phyloP scores from a whole-genome alignment of 2,329 filamentous ascomycete genomes.

The Parastagonospora nodorum region DNA sequence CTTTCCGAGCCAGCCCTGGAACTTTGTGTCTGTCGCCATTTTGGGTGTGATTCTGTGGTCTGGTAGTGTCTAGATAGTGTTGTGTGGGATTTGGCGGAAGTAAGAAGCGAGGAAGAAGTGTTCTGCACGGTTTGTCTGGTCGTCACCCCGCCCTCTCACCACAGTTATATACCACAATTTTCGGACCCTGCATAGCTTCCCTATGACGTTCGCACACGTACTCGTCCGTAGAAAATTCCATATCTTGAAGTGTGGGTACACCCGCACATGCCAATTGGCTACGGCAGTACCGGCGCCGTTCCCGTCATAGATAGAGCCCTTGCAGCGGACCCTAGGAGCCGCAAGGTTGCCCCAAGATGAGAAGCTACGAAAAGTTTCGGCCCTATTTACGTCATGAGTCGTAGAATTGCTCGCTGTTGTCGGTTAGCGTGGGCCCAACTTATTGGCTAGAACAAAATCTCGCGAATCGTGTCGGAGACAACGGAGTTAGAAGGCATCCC shows the following conservation, averaged over 20 bases:
- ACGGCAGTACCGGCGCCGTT: not conserved
- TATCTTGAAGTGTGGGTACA: not conserved
- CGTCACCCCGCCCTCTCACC: not conserved
- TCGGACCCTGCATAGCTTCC: not conserved
- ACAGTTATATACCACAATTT: not conserved
- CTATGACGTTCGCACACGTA: constrained; percentile 1
- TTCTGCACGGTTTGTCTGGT: not conserved
- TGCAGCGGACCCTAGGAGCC: not conserved
- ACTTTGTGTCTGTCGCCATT: constrained; percentile 37
- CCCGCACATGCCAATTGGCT: constrained; percentile 1
- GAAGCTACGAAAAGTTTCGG: constrained; percentile 9
- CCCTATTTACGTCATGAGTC: not conserved
- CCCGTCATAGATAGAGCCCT: not conserved
- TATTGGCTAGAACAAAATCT: not conserved
- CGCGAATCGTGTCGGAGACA: not conserved
- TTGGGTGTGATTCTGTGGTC: not conserved
- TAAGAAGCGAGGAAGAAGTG: too few relatives aligned
- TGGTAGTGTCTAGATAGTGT: not conserved
- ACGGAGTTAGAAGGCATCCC: not conserved
- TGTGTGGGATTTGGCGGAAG: not conserved
- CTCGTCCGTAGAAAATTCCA: not conserved
- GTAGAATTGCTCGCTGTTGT: not conserved
- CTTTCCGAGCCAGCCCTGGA: constrained; percentile 63
- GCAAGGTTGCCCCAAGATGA: not conserved
- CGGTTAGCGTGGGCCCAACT: not conserved